These are phyloP conservation scores for Amylocystis lapponica DNA, from an alignment of 768 basidiomycete species.

Conservation along the genomic window DNA sequence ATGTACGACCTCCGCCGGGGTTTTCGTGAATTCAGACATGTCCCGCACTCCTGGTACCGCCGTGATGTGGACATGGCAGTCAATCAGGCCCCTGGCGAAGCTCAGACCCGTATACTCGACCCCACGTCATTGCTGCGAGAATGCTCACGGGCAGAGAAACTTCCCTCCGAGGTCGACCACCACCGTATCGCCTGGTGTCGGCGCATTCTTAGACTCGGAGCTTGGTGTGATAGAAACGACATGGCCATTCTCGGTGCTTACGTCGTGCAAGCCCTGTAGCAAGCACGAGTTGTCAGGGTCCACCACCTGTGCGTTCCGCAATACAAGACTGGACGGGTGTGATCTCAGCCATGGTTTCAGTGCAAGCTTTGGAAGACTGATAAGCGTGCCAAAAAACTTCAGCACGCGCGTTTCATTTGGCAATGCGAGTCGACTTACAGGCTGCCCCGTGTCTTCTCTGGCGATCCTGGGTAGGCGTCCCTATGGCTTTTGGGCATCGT, in stretches of 20 bases:
- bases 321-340: slow-evolving; percentile 18
- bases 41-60: slow-evolving; percentile 35
- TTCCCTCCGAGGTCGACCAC: slow-evolving; percentile 29
- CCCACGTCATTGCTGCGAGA: neutral
- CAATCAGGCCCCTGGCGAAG: slow-evolving; percentile 31
- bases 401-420: neutral
- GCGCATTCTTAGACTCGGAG: neutral
- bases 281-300: slow-evolving; percentile 24
- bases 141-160: slow-evolving; percentile 36
- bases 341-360: slow-evolving; percentile 32
- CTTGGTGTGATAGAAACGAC: slow-evolving; percentile 20
- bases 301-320: slow-evolving; percentile 31
- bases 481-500: too few relatives aligned
- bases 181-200: slow-evolving; percentile 7
- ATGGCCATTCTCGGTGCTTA: slow-evolving; percentile 25
- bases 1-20: slow-evolving; percentile 27
- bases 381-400: too few relatives aligned
- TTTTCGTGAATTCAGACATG: slow-evolving; percentile 30
- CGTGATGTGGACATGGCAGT: slow-evolving; percentile 39
- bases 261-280: slow-evolving; percentile 20
- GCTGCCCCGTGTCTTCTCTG: slow-evolving; percentile 14
- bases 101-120: neutral
- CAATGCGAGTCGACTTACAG: slow-evolving; percentile 4
- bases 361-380: slow-evolving; percentile 24
- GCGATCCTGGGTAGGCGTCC: slow-evolving; percentile 10